Percentiles rank a stretch among this genome's conserved stretches.
Conservation (phyloP, 2,329 filamentous ascomycete species). For the Aspergillus cejpii region DNA sequence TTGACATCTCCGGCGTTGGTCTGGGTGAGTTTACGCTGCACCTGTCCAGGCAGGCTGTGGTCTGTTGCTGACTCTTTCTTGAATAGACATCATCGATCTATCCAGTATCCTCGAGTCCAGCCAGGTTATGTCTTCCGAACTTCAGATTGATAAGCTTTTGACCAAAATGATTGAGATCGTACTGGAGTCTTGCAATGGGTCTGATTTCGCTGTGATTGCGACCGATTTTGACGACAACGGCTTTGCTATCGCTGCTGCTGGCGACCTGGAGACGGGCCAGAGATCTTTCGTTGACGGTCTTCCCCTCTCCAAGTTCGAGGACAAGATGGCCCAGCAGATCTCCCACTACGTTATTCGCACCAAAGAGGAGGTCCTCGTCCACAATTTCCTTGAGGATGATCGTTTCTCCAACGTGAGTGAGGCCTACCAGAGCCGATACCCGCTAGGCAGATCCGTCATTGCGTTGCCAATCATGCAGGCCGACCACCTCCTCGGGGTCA, state of each 20-base stretch:
- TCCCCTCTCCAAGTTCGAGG: slow-evolving; percentile 51
- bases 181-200: slow-evolving; percentile 55
- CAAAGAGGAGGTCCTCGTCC: slow-evolving; percentile 56
- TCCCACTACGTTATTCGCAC: slow-evolving; percentile 58
- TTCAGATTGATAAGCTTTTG: slow-evolving; percentile 57
- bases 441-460: slow-evolving; percentile 55
- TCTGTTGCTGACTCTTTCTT: slow-evolving; percentile 33
- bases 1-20: slow-evolving; percentile 40
- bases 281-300: slow-evolving; percentile 50
- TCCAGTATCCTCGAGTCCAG: slow-evolving; percentile 59
- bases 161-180: slow-evolving; percentile 60
- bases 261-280: slow-evolving; percentile 50
- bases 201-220: slow-evolving; percentile 55
- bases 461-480: slow-evolving; percentile 58
- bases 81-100: slow-evolving; percentile 57
- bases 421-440: slow-evolving; percentile 50
- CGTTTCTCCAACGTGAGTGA: slow-evolving; percentile 57
- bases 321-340: slow-evolving; percentile 55
- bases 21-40: slow-evolving; percentile 24
- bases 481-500: slow-evolving; percentile 52
- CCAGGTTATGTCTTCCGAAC: slow-evolving; percentile 58
- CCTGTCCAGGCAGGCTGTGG: background rate
- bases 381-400: slow-evolving; percentile 59
- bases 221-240: slow-evolving; percentile 54
- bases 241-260: slow-evolving; percentile 57